Evolutionary conservation across 495 filamentous ascomycete genomes (phyloP), one percentile per base, ranked within the genome.

Genomic region (Xylaria flabelliformis): DNA sequence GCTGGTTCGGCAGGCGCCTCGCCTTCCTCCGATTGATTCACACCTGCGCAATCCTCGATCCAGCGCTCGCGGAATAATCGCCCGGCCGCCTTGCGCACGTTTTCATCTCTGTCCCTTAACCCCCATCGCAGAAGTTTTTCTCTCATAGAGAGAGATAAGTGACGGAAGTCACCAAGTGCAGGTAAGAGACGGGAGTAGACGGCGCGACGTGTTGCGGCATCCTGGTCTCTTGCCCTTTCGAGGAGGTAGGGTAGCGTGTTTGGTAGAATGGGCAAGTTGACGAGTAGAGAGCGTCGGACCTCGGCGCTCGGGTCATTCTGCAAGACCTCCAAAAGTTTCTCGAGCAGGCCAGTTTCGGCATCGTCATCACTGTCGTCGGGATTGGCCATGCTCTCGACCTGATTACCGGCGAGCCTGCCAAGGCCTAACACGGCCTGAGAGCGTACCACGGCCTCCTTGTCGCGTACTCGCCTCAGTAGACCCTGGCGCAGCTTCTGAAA

Each of bases 101-200:
- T 94, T 74, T 98, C 94, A 74, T 99, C 97, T 75, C 96, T 90
- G 79, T 99, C 96, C 41, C 95, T 91, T 50, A 99, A 82, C 41
- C 96, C 96, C 95, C 95, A 99, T 13, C 97, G 89, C 53, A 99
- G 89, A 26, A 99, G 86, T 80, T 98, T 98, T 80, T 98, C 97
- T 74, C 96, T 85, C 92, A 98, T 97, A 2, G 90, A 92, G n/a
- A 98, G 86, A 26, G 94, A 97, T 58, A 99, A 84, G 82, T 98
- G 94, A 64, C 96, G 91, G 84, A 99, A 99, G 82, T 99, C 96
- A 21, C 95, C 95, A 9, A 99, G 85, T 0, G 93, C 91, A 1
- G 96, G 97, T 9, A 99, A 84, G 2, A 99, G 83, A 19, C 93
- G 90, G 4, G 95, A 92, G 78, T 98, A 99, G 7, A 99, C 85